Evolutionary conservation across 768 basidiomycete species (phyloP).

Genomic region (Lactarius hengduanensis): DNA sequence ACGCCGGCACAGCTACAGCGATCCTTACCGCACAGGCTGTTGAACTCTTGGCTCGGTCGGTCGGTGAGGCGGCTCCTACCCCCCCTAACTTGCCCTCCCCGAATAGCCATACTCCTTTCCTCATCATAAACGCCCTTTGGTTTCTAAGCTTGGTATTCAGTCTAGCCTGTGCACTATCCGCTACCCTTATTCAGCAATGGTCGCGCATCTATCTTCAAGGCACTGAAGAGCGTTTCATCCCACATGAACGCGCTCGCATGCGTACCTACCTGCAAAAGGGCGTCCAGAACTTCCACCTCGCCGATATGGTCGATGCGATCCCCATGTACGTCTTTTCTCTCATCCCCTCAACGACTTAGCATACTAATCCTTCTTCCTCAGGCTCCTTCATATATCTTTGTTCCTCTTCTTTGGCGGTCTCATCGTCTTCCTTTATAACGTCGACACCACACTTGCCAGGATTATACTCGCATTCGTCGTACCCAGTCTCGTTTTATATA

Average conservation of each 20-base stretch:
- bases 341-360: not conserved
- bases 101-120: conserved; percentile 1
- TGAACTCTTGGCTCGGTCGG: not conserved
- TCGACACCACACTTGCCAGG: conserved; percentile 1
- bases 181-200: conserved; percentile 29
- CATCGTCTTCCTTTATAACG: conserved; percentile 16
- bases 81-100: not conserved
- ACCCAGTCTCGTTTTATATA: conserved; percentile 2
- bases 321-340: conserved; percentile 8
- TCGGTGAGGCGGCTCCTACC: not conserved
- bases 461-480: conserved; percentile 9
- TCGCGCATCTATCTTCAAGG: conserved; percentile 25
- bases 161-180: conserved; percentile 21
- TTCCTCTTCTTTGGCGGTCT: conserved; percentile 24
- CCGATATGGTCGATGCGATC: conserved; percentile 16
- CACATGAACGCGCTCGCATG: conserved; percentile 19
- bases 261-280: conserved; percentile 21
- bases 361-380: not conserved
- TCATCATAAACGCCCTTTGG: conserved; percentile 27
- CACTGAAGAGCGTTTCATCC: conserved; percentile 12
- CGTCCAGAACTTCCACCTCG: conserved; percentile 19
- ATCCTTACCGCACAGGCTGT: conserved; percentile 6
- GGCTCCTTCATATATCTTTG: conserved; percentile 20
- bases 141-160: conserved; percentile 26
- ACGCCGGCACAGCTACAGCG: not conserved